A percentile compares a stretch with the other conserved stretches of the same genome.
Evolutionary conservation across 495 filamentous ascomycete species (phyloP).

Genomic region (Penicillium taxi): DNA sequence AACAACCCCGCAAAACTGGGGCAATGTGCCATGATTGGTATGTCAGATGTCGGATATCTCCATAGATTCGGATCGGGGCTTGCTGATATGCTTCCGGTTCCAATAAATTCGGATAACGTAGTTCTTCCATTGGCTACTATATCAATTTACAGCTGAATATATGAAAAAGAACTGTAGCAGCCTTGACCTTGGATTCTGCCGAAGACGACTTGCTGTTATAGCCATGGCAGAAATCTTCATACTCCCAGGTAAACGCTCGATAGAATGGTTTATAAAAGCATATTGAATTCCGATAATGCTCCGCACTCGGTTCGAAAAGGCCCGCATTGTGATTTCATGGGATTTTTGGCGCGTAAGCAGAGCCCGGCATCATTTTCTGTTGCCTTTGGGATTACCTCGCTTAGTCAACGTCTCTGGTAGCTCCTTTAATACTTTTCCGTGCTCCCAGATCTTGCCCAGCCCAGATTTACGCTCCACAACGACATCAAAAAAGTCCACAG

Average conservation of each 20-base stretch:
- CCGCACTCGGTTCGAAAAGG: too few species aligned
- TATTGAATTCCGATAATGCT: too few species aligned
- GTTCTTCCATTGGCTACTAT: not conserved
- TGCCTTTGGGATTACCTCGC: slow-evolving; percentile 29
- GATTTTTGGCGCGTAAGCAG: too few species aligned
- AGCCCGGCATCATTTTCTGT: slow-evolving; percentile 16
- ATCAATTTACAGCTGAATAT: too few species aligned
- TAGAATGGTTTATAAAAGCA: too few species aligned
- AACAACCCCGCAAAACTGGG: slow-evolving; percentile 15
- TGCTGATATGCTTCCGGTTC: slow-evolving; percentile 12
- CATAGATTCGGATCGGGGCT: slow-evolving; percentile 10
- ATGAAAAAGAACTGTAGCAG: too few species aligned
- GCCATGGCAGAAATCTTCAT: not conserved
- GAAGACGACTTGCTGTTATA: not conserved
- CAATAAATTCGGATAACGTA: slow-evolving; percentile 10
- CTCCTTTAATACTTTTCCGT: slow-evolving; percentile 52
- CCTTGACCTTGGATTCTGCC: not conserved
- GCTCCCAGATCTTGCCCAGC: slow-evolving; percentile 58
- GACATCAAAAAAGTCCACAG: slow-evolving; percentile 37
- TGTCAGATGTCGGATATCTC: slow-evolving; percentile 9
- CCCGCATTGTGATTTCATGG: too few species aligned
- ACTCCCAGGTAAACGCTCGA: too few species aligned
- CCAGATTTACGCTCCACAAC: slow-evolving; percentile 51
- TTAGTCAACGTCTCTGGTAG: slow-evolving; percentile 27
- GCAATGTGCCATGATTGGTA: slow-evolving; percentile 14